Evolutionary conservation across 495 filamentous ascomycete species (phyloP).

Genomic region (Trichoderma parareesei): DNA sequence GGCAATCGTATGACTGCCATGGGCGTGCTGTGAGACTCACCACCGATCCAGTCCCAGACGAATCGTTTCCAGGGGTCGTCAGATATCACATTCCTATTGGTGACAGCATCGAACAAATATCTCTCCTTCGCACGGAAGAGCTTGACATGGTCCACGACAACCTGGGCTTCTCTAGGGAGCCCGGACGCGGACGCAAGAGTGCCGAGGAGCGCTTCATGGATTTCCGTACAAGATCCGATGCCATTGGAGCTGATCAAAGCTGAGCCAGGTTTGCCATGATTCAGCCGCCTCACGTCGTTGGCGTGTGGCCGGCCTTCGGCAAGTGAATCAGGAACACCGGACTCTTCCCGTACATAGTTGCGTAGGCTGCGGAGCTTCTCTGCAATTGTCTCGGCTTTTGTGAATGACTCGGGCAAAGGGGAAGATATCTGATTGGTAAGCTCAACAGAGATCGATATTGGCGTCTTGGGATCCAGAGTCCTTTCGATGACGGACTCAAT

Average conservation of each 20-base stretch:
- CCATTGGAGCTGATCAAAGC: constrained; percentile 7
- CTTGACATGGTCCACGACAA: constrained; percentile 35
- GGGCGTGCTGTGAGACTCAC: constrained; percentile 34
- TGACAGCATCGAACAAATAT: constrained; percentile 67
- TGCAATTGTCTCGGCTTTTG: constrained; percentile 26
- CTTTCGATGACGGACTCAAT: constrained; percentile 27
- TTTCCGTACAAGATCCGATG: constrained; percentile 29
- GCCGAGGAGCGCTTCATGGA: constrained; percentile 39
- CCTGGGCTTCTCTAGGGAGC: constrained; percentile 30
- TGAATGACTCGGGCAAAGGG: constrained; percentile 21
- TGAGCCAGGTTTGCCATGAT: neutral
- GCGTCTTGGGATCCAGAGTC: constrained; percentile 19
- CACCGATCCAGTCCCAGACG: constrained; percentile 68
- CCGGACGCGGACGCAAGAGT: constrained; percentile 34
- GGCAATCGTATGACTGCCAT: constrained; percentile 5
- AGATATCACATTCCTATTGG: constrained; percentile 57
- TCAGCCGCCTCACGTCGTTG: neutral
- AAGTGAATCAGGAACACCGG: neutral
- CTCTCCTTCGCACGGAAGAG: constrained; percentile 54
- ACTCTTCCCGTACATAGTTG: constrained; percentile 16
- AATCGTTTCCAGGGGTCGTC: constrained; percentile 70
- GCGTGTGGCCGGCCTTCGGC: neutral
- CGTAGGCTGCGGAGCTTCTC: constrained; percentile 33
- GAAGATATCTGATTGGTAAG: constrained; percentile 16
- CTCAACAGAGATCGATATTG: constrained; percentile 10